Percentiles rank a stretch among this genome's conserved stretches.
These are phyloP conservation scores for Arachnomyces sp. DNA, from an alignment of 2,329 filamentous ascomycete genomes.

Conservation along the genomic window DNA sequence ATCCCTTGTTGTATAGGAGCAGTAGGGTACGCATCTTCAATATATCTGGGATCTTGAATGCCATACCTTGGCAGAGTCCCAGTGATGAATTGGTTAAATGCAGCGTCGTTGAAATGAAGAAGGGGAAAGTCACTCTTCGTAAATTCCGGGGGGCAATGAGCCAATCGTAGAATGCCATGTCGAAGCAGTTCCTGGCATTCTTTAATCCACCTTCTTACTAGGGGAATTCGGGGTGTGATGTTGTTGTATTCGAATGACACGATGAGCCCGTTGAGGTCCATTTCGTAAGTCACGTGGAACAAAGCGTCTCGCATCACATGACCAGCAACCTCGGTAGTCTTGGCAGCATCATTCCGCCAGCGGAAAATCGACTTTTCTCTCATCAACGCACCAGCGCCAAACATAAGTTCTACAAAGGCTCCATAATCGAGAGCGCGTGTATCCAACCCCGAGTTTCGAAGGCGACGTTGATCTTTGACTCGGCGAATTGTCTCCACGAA, in stretches of 20 bases:
- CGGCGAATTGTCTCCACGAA: slow-evolving; percentile 27
- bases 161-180: slow-evolving; percentile 18
- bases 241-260: slow-evolving; percentile 12
- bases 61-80: slow-evolving; percentile 12
- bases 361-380: too few species aligned
- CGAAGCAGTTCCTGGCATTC: slow-evolving; percentile 29
- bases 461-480: slow-evolving; percentile 32
- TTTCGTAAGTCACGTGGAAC: too few species aligned
- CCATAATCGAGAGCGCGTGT: slow-evolving; percentile 33
- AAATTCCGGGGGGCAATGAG: slow-evolving; percentile 18
- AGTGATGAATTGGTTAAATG: slow-evolving; percentile 28
- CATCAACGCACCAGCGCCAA: slow-evolving; percentile 47
- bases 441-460: slow-evolving; percentile 25
- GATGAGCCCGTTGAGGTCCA: too few species aligned
- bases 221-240: slow-evolving; percentile 5
- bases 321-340: too few species aligned
- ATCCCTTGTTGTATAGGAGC: slow-evolving; percentile 32
- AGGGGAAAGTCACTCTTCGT: slow-evolving; percentile 40
- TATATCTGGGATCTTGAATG: slow-evolving; percentile 27
- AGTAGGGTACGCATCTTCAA: slow-evolving; percentile 40
- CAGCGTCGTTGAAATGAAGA: slow-evolving; percentile 34
- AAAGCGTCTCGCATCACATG: too few species aligned
- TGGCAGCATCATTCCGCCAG: too few species aligned
- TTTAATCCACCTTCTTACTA: slow-evolving; percentile 41
- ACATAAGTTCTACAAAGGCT: slow-evolving; percentile 41